Evolutionary conservation across 768 basidiomycete genomes (phyloP).

Genomic region (Omphalotus guepiniiformis): DNA sequence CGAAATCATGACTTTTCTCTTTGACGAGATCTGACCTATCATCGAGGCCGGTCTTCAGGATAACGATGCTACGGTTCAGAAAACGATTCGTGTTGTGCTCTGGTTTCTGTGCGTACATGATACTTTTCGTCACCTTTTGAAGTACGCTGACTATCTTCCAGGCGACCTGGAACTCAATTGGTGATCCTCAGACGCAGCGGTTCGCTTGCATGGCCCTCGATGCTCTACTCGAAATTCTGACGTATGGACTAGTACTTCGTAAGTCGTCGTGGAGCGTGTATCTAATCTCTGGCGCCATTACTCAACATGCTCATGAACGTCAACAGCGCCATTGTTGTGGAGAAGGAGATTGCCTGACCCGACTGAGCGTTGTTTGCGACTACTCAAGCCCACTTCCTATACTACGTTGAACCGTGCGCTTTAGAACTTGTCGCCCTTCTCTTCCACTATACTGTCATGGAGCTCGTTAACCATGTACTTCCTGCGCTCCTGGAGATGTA

Average conservation of each 20-base stretch:
- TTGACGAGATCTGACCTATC: constrained; percentile 89
- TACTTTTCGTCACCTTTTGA: not conserved
- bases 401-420: constrained; percentile 80
- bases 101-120: constrained; percentile 69
- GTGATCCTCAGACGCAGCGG: constrained; percentile 81
- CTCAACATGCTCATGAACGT: constrained; percentile 97
- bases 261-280: constrained; percentile 91
- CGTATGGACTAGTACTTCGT: constrained; percentile 85
- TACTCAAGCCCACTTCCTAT: constrained; percentile 81
- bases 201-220: constrained; percentile 94
- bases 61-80: constrained; percentile 77
- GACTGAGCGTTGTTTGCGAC: constrained; percentile 83
- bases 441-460: constrained; percentile 81
- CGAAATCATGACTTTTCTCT: constrained; percentile 93
- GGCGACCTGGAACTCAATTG: constrained; percentile 88
- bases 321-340: constrained; percentile 93
- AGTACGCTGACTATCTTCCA: constrained; percentile 22
- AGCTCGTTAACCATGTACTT: constrained; percentile 73
- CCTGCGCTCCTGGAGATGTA: constrained; percentile 81
- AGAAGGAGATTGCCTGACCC: constrained; percentile 99
- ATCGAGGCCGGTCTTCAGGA: constrained; percentile 87
- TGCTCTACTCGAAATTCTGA: constrained; percentile 90
- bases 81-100: constrained; percentile 91
- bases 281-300: constrained; percentile 91
- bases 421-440: constrained; percentile 75